Conservation (phyloP, 2,329 filamentous ascomycete genomes). For the Hymenoscyphus fraxineus region DNA sequence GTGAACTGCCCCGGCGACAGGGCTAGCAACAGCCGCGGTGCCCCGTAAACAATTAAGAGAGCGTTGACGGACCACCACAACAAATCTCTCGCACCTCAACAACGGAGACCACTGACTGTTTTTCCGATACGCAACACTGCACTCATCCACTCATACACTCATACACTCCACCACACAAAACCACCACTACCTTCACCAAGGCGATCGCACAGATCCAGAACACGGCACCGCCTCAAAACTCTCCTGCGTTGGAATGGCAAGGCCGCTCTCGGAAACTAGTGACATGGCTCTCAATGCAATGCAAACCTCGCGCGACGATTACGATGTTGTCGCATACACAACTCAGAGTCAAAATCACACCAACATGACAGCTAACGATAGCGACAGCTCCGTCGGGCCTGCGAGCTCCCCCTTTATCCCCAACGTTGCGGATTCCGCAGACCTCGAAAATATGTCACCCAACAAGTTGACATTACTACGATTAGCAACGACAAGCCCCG, state of each 20-base stretch:
- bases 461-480: conserved; percentile 21
- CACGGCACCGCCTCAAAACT: conserved; percentile 4
- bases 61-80: too few relatives aligned
- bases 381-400: conserved; percentile 21
- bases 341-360: conserved; percentile 14
- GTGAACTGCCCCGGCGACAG: too few relatives aligned
- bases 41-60: not conserved
- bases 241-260: conserved; percentile 24
- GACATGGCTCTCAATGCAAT: conserved; percentile 24
- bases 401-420: conserved; percentile 33
- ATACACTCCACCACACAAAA: not conserved
- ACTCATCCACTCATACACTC: not conserved
- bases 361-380: conserved; percentile 18
- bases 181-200: not conserved
- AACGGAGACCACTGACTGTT: conserved; percentile 2
- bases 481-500: conserved; percentile 25
- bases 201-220: not conserved
- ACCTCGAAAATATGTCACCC: conserved; percentile 33
- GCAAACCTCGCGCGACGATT: conserved; percentile 20
- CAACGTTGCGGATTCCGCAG: conserved; percentile 22
- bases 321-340: conserved; percentile 27
- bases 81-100: not conserved
- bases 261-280: conserved; percentile 21
- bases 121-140: not conserved
- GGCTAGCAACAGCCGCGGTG: too few relatives aligned